These are phyloP conservation scores for Rhizophagus clarus DNA, from an alignment of 192 early-diverging fungal species.

Conservation along the genomic window DNA sequence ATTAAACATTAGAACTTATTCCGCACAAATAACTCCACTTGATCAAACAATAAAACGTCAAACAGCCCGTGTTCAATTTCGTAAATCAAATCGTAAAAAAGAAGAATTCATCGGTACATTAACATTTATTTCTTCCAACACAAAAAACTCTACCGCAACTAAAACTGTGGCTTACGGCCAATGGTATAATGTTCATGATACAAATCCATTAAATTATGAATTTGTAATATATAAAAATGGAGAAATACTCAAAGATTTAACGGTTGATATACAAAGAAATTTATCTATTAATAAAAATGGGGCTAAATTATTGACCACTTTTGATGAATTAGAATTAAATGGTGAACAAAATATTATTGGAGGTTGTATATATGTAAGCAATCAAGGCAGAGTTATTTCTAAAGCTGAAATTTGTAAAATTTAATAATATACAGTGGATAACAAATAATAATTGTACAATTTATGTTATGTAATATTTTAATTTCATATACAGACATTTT, in stretches of 20 bases:
- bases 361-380: background rate
- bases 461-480: too few species aligned
- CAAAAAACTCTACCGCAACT: background rate
- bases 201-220: slow-evolving; percentile 15
- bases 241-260: background rate
- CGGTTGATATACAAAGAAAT: slow-evolving; percentile 3
- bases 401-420: background rate
- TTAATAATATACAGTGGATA: background rate
- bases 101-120: background rate
- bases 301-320: background rate
- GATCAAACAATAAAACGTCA: background rate
- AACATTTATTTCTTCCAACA: background rate
- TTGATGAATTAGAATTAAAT: background rate
- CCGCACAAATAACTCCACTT: background rate
- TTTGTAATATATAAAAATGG: slow-evolving; percentile 24
- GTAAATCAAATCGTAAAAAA: background rate
- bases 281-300: background rate
- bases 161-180: slow-evolving; percentile 10
- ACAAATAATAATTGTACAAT: too few species aligned
- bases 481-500: too few species aligned
- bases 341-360: background rate
- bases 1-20: background rate
- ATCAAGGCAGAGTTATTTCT: slow-evolving; percentile 4
- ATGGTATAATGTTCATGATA: background rate
- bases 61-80: background rate